A percentile compares a stretch with the other conserved stretches of the same genome.
Evolutionary conservation across 2,329 filamentous ascomycete species (phyloP).

Genomic region (Paraphoma chrysanthemicola): DNA sequence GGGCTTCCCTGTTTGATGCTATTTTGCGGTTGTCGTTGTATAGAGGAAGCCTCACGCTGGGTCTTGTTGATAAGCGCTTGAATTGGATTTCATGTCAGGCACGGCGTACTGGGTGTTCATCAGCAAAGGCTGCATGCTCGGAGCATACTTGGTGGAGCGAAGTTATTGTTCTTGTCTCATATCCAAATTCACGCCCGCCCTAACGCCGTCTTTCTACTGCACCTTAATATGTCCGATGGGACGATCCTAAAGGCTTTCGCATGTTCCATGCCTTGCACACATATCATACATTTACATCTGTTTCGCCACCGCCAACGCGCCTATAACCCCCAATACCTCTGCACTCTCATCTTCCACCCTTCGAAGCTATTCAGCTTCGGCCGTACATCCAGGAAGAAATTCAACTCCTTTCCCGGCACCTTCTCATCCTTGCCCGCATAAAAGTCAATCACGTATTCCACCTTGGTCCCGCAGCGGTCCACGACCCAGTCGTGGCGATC

Average conservation of each 20-base stretch:
- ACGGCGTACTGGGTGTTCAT: neutral
- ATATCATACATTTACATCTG: neutral
- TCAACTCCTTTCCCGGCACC: constrained; percentile 57
- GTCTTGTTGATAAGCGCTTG: neutral
- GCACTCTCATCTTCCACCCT: constrained; percentile 64
- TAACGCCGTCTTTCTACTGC: neutral
- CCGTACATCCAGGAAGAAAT: constrained; percentile 70
- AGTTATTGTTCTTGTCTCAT: neutral
- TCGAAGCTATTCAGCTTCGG: constrained; percentile 71
- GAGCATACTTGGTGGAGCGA: neutral
- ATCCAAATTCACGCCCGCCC: neutral
- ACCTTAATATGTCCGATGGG: too few relatives aligned
- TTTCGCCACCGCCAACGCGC: neutral
- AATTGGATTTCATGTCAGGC: neutral
- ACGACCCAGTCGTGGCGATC: constrained; percentile 98
- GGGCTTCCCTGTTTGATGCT: constrained; percentile 21
- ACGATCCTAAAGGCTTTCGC: too few relatives aligned
- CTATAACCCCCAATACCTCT: constrained; percentile 55
- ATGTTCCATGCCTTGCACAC: neutral
- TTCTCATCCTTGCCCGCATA: constrained; percentile 74
- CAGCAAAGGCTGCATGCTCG: neutral
- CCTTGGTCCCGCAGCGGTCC: constrained; percentile 81
- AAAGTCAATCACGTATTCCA: constrained; percentile 99
- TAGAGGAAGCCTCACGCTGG: neutral
- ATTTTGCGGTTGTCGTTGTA: neutral